Percentiles rank a stretch among this genome's conserved stretches.
These are phyloP conservation scores for Rhynchosporium secalis DNA, from an alignment of 2,329 filamentous ascomycete species.

Conservation along the genomic window DNA sequence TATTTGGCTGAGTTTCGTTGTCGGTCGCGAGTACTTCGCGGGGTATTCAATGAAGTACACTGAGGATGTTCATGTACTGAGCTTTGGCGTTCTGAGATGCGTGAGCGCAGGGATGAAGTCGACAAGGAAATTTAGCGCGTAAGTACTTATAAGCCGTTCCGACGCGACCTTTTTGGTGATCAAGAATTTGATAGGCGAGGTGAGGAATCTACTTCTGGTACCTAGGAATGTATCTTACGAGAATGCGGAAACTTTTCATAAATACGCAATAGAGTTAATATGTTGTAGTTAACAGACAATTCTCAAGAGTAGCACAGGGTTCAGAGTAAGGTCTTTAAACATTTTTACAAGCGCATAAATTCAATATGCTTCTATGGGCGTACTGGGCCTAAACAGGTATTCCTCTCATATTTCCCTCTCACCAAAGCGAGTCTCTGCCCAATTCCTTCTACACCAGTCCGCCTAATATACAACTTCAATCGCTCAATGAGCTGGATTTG, in stretches of 20 bases:
- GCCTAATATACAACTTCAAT: conserved; percentile 36
- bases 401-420: conserved; percentile 26
- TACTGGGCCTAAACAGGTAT: conserved; percentile 37
- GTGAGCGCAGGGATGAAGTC: conserved; percentile 9
- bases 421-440: conserved; percentile 24
- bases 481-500: conserved; percentile 37
- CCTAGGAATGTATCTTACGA: too few relatives aligned
- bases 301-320: background rate
- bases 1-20: background rate
- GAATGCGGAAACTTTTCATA: too few relatives aligned
- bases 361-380: conserved; percentile 36
- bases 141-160: too few relatives aligned
- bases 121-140: too few relatives aligned
- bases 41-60: background rate
- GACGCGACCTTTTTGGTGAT: too few relatives aligned
- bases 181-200: background rate
- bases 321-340: conserved; percentile 40
- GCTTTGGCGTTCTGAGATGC: conserved; percentile 4
- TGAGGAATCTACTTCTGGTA: too few relatives aligned
- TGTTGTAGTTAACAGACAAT: too few relatives aligned
- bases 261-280: too few relatives aligned
- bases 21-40: conserved; percentile 10
- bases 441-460: conserved; percentile 15
- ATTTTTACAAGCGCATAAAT: conserved; percentile 40
- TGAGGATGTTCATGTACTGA: conserved; percentile 7